Conservation (phyloP, 192 early-diverging fungal species). For the Obelidium mucronatum region DNA sequence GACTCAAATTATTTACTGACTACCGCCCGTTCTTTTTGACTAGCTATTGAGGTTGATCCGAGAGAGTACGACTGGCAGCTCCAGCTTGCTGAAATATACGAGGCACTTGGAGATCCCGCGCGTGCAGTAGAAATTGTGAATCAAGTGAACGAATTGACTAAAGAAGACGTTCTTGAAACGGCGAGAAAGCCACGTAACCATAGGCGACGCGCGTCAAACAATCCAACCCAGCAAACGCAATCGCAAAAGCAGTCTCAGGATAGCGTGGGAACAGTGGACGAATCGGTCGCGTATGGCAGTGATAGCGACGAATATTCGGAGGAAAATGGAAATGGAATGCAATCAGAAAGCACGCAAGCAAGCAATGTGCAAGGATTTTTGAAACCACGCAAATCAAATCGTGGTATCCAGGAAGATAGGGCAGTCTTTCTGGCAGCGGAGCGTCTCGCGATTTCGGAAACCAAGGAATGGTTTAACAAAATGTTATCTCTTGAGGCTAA, state of each 20-base stretch:
- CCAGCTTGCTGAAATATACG: conserved; percentile 74
- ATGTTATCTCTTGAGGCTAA: conserved; percentile 3
- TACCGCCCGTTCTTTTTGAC: neutral
- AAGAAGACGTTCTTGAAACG: conserved; percentile 1
- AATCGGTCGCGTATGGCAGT: neutral
- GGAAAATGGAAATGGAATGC: neutral
- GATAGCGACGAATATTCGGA: neutral
- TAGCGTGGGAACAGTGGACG: neutral
- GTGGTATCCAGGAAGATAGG: neutral
- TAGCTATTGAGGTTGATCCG: conserved; percentile 66
- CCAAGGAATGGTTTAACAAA: conserved; percentile 19
- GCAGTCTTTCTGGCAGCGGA: conserved; percentile 23
- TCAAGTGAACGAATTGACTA: conserved; percentile 31
- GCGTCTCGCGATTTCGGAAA: conserved; percentile 5
- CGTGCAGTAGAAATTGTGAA: conserved; percentile 38
- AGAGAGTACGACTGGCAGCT: conserved; percentile 70
- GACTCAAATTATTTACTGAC: neutral
- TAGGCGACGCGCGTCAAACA: neutral
- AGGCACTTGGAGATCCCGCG: conserved; percentile 69
- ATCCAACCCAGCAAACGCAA: neutral
- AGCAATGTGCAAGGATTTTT: conserved; percentile 7
- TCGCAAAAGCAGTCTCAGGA: neutral
- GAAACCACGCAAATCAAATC: conserved; percentile 1
- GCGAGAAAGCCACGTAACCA: neutral
- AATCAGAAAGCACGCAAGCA: neutral